phyloP scores from a whole-genome alignment of 179 eudicot species.

The Beta corolliflora region DNA sequence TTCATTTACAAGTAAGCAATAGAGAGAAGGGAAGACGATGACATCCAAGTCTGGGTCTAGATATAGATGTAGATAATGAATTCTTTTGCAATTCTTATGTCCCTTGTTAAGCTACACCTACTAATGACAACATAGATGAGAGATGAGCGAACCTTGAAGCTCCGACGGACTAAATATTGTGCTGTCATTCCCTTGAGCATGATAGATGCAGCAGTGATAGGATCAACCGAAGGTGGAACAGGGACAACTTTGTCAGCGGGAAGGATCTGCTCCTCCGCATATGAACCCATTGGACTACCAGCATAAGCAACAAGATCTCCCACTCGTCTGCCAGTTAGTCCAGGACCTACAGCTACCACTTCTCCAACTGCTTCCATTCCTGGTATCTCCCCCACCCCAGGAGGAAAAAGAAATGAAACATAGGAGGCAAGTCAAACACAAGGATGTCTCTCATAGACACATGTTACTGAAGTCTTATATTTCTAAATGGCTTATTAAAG shows the following conservation, averaged over 20 bases:
- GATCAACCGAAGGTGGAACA: conserved; percentile 75
- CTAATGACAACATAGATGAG: conserved; percentile 1
- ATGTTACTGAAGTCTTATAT: neutral
- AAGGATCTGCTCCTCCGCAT: conserved; percentile 89
- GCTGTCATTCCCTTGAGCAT: conserved; percentile 83
- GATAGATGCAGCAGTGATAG: conserved; percentile 72
- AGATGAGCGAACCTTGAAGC: conserved; percentile 58
- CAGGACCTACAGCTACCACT: conserved; percentile 86
- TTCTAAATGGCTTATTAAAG: neutral
- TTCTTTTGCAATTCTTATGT: neutral
- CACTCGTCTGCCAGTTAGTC: conserved; percentile 61
- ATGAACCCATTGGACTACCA: conserved; percentile 78
- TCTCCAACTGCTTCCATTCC: conserved; percentile 93
- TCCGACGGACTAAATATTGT: conserved; percentile 60
- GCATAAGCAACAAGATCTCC: conserved; percentile 88
- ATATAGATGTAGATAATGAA: neutral
- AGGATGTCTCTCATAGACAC: neutral
- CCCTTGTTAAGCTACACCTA: neutral
- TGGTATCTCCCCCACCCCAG: conserved; percentile 19
- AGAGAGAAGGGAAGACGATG: neutral
- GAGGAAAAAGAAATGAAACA: neutral
- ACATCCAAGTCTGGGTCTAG: neutral
- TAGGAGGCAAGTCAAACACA: neutral
- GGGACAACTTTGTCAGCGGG: conserved; percentile 75
- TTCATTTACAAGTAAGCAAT: neutral